Conservation (phyloP, 306 rosid genomes). For the Ceratonia siliqua region DNA sequence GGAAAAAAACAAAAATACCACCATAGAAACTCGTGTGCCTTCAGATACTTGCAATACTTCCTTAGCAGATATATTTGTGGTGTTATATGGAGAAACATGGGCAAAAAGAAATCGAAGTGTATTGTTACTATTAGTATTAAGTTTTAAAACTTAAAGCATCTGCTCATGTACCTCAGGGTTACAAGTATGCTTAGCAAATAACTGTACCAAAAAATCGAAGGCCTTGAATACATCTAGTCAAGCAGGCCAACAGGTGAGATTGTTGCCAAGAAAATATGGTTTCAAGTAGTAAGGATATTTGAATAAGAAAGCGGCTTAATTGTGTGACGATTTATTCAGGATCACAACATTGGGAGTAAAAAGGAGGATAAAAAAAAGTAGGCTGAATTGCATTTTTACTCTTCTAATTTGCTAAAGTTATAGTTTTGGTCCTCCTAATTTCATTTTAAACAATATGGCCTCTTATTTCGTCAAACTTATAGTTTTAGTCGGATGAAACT, state of each 20-base stretch:
- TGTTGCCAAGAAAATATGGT: constrained; percentile 10
- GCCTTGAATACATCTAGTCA: not conserved
- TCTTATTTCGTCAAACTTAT: no score
- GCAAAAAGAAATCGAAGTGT: not conserved
- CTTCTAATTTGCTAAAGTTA: no score
- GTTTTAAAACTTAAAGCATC: constrained; percentile 6
- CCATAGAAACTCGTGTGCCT: constrained; percentile 10
- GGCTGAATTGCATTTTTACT: no score
- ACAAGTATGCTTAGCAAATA: not conserved
- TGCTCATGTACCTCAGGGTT: not conserved
- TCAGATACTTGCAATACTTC: constrained; percentile 12
- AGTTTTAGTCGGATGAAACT: no score
- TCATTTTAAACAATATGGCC: no score
- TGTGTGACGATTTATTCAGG: not conserved
- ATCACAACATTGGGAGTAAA: not conserved
- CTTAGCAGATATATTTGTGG: not conserved
- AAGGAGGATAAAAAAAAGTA: not conserved
- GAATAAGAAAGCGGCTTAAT: not conserved
- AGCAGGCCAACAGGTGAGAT: not conserved
- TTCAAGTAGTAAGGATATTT: not conserved
- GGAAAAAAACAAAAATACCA: not conserved
- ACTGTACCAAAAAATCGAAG: not conserved
- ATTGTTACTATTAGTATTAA: not conserved
- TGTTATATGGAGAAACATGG: constrained; percentile 1
- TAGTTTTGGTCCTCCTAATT: no score